Base-by-base conservation (phyloP, 1,139 yeast genomes). In the Candida sanyaensis region DNA sequence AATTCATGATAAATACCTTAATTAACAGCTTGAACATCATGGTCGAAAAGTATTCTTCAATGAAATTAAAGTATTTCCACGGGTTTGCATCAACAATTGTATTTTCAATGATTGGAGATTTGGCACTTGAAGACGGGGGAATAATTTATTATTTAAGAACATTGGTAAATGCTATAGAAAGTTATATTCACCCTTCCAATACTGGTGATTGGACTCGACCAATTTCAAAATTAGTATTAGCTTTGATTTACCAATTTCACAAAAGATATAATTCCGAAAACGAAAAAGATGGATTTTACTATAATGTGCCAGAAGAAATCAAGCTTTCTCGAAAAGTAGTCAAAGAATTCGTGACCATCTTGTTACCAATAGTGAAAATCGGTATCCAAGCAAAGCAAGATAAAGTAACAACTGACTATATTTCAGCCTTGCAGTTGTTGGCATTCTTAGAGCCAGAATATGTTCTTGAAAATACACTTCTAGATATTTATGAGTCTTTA, bases 121-220 rank as follows among this genome's bases (percentile, higher is more conserved):
- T 66, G 34, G 67, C 73, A 1, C 56, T 69, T 9, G 70, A 59
- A 7, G 57, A 65, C 5, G 77, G 69, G n/a, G 80, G 80, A 2
- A 75, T 86, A 11, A 62, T 88, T 55, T 80, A 75, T 10, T 71
- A 77, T 37, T 59, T 93, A 12, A 73, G 74, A 37, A 75, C 82
- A 0, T 68, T 88, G 38, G 60, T 86, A 27, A 84, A 84, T 52
- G 84, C 96, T 0, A 73, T 91, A n/a, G 86, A 83, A 54, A 88
- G 97, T 33, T 89, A 86, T 65, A 85, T 85, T 10, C 97, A 93
- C 66, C 99, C 99, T 4, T 91, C 98, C 0, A 92, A 92, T 62
- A 68, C 77, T 17, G 98, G 97, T 0, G 78, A 79, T 23, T 92
- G 99, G 98, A 81, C 96, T 1, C 68, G 80, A 40, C 75, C 87